These are phyloP conservation scores for Salix arbutifolia DNA, from an alignment of 345 rosid genomes.

Conservation along the genomic window DNA sequence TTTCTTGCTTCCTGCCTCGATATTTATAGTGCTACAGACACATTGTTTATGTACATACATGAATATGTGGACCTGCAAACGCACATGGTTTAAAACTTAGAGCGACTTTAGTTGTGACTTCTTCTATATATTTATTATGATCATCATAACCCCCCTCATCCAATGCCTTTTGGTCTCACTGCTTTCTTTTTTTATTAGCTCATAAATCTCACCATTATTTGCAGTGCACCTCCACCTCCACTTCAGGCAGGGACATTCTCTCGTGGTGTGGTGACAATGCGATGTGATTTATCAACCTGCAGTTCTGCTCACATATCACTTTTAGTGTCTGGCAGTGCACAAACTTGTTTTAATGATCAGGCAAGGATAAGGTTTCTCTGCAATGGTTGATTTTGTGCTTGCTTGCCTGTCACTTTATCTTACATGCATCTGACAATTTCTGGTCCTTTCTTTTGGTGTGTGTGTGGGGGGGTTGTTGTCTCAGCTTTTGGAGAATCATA, in stretches of 20 bases:
- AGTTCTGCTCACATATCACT: constrained; percentile 87
- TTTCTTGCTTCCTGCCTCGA: constrained; percentile 7
- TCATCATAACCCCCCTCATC: background rate
- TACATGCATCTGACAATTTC: background rate
- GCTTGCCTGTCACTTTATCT: background rate
- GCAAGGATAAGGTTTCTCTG: constrained; percentile 36
- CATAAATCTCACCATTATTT: constrained; percentile 20
- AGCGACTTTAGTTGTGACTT: no score
- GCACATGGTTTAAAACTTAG: background rate
- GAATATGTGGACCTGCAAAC: background rate
- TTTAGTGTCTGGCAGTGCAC: constrained; percentile 95
- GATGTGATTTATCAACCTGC: constrained; percentile 92
- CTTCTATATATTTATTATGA: background rate
- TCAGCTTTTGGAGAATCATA: constrained; percentile 94
- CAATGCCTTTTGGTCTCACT: background rate
- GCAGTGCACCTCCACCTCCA: constrained; percentile 99
- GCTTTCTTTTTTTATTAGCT: background rate
- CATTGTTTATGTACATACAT: background rate
- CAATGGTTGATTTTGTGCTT: background rate
- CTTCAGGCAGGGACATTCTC: constrained; percentile 98
- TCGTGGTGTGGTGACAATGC: constrained; percentile 99
- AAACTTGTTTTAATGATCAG: constrained; percentile 98
- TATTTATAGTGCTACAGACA: background rate
- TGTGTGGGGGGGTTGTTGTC: constrained; percentile 6
- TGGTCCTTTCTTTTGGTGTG: constrained; percentile 4